phyloP scores from a whole-genome alignment of 176 grass and related monocot genomes.

The Eragrostis nindensis region DNA sequence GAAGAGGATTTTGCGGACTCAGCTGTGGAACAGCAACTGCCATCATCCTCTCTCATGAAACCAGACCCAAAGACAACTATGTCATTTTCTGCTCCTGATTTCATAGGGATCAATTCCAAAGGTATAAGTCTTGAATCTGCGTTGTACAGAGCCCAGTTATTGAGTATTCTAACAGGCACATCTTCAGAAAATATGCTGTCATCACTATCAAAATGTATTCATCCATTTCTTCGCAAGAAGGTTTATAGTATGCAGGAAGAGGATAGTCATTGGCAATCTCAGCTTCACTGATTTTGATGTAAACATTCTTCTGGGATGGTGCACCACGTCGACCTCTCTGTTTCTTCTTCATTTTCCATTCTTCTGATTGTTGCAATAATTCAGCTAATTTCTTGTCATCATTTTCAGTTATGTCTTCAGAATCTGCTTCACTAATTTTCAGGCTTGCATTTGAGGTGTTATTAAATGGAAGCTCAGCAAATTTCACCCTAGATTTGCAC shows the following conservation, averaged over 20 bases:
- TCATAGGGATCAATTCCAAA: constrained; percentile 96
- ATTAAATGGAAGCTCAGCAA: constrained; percentile 41
- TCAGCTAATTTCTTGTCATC: constrained; percentile 92
- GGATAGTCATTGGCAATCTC: constrained; percentile 99
- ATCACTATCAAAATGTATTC: constrained; percentile 90
- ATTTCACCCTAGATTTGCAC: constrained; percentile 76
- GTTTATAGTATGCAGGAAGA: constrained; percentile 95
- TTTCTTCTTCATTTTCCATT: constrained; percentile 96
- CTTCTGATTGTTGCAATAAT: constrained; percentile 92
- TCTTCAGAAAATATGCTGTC: constrained; percentile 68
- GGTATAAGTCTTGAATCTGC: constrained; percentile 94
- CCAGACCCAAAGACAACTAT: constrained; percentile 93
- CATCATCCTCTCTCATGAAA: constrained; percentile 96
- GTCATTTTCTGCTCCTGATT: constrained; percentile 88
- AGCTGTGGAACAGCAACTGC: constrained; percentile 72
- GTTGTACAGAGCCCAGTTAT: constrained; percentile 98
- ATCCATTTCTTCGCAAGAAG: constrained; percentile 89
- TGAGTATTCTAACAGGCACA: constrained; percentile 84
- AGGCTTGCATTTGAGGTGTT: constrained; percentile 67
- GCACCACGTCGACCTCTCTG: constrained; percentile 62
- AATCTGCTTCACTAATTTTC: constrained; percentile 70
- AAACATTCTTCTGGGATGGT: constrained; percentile 79
- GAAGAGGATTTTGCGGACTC: constrained; percentile 52
- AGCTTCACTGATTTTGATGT: constrained; percentile 97
- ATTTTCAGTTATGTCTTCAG: constrained; percentile 57